Evolutionary conservation across 208 protist species (phyloP), one percentile per base, ranked within the genome.

Genomic region (Leishmania amazonensis): DNA sequence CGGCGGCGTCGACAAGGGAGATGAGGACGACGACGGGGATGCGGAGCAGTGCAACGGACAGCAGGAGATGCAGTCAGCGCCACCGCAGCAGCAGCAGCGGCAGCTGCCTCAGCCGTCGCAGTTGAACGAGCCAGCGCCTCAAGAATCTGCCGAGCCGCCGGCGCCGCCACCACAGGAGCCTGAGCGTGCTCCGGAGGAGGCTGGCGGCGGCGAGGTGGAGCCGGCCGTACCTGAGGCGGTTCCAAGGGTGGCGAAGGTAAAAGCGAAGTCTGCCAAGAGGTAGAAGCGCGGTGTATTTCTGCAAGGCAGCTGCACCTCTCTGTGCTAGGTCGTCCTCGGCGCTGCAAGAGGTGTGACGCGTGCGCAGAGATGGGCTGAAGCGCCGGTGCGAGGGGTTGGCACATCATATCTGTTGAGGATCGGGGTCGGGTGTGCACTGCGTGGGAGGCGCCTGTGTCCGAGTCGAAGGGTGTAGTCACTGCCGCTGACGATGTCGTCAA

Each of bases 1-100:
- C 24, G 75, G 81, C 38, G 88, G 80, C 40, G 87, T 68, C 64
- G 81, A 85, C 17, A 81, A 83, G 19, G 65, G 60, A 11, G 80
- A 83, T 54, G 60, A 80, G 17, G 76, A 87, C 45, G 73, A 62
- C 15, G 76, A 60, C 1, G 79, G 15, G 24, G 64, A 80, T 31
- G 76, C 62, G 42, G 76, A 31, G 64, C 60, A 24, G 24, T 15
- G 38, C 45, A 42, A n/a, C 3, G 68, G 42, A 6, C 21, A 9
- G 7, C 42, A 73, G 68, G 68, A 51, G 42, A 73, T 21, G 40
- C 68, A 49, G 21, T 2, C 68, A 19, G 40, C 9, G 47, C 58
- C 15, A 15, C 31, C n/a, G 7, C 13, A 2, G 40, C 19, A 49
- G 38, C 28, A 31, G 67, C 64, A 70, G 38, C 65, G 7, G 65